Percentiles rank a stretch among this genome's conserved stretches.
phyloP scores from a whole-genome alignment of 2,329 filamentous ascomycete species.

The Bipolaris cookei region DNA sequence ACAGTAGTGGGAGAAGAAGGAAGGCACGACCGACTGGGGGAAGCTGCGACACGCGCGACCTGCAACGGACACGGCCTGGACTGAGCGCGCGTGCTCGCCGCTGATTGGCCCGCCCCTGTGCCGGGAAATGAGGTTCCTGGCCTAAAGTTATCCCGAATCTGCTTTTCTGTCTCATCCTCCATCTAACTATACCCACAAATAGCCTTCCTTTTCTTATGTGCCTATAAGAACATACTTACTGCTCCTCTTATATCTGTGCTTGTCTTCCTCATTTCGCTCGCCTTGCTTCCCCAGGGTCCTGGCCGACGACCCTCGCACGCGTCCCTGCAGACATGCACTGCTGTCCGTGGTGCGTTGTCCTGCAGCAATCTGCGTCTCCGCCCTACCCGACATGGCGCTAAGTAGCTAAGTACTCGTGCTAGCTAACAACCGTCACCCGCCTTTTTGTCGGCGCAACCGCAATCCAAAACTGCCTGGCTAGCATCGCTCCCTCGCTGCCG shows the following conservation, averaged over 20 bases:
- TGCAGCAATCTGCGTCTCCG: constrained; percentile 3
- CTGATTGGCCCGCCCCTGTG: constrained; percentile 36
- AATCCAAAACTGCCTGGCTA: background rate
- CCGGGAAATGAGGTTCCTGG: constrained; percentile 37
- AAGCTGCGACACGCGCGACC: constrained; percentile 16
- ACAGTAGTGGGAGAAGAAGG: constrained; percentile 21
- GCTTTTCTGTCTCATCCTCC: constrained; percentile 11
- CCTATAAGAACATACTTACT: too few species aligned
- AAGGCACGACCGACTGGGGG: constrained; percentile 35
- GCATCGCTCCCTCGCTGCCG: background rate
- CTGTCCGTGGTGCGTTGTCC: constrained; percentile 4
- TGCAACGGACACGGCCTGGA: too few species aligned
- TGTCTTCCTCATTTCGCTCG: background rate
- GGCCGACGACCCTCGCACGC: background rate
- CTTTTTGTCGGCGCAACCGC: constrained; percentile 1
- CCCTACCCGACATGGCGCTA: constrained; percentile 6
- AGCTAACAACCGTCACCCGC: background rate
- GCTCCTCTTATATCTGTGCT: too few species aligned
- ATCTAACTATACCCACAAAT: background rate
- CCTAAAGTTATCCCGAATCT: constrained; percentile 40
- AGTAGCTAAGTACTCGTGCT: background rate
- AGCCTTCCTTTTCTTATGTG: too few species aligned
- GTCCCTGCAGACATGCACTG: background rate
- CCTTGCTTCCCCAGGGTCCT: background rate
- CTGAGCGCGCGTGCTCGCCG: too few species aligned